Percentiles rank a stretch among this genome's conserved stretches.
phyloP scores from a whole-genome alignment of 495 filamentous ascomycete species.

The Clavariopsis aquatica region DNA sequence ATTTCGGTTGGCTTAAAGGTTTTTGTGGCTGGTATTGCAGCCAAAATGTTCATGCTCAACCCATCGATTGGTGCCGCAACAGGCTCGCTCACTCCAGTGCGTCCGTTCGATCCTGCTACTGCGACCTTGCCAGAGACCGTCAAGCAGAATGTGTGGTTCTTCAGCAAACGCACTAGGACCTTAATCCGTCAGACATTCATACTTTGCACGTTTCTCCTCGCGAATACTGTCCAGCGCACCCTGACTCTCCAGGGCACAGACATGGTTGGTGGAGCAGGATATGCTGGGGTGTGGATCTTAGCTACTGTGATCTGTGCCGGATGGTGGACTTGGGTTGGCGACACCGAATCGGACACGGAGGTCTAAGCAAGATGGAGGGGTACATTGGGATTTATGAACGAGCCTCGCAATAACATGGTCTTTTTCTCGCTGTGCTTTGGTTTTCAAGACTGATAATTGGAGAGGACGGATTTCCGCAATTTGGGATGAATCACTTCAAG shows the following conservation, averaged over 20 bases:
- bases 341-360: slow-evolving; percentile 52
- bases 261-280: slow-evolving; percentile 64
- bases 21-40: slow-evolving; percentile 67
- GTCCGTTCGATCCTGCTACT: slow-evolving; percentile 55
- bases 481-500: not conserved
- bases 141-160: slow-evolving; percentile 58
- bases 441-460: not conserved
- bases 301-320: slow-evolving; percentile 61
- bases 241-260: slow-evolving; percentile 67
- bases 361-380: not conserved
- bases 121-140: slow-evolving; percentile 61
- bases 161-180: slow-evolving; percentile 61
- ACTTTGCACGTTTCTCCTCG: slow-evolving; percentile 52
- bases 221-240: slow-evolving; percentile 66
- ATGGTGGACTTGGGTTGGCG: slow-evolving; percentile 61
- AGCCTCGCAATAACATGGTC: not conserved
- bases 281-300: slow-evolving; percentile 68
- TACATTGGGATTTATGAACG: not conserved
- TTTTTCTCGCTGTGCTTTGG: not conserved
- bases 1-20: slow-evolving; percentile 54
- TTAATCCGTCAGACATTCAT: slow-evolving; percentile 63
- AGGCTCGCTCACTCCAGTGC: slow-evolving; percentile 26
- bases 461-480: not conserved
- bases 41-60: slow-evolving; percentile 72
- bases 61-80: slow-evolving; percentile 49